phyloP scores from a whole-genome alignment of 768 basidiomycete genomes.

The Flagelloscypha sp. region DNA sequence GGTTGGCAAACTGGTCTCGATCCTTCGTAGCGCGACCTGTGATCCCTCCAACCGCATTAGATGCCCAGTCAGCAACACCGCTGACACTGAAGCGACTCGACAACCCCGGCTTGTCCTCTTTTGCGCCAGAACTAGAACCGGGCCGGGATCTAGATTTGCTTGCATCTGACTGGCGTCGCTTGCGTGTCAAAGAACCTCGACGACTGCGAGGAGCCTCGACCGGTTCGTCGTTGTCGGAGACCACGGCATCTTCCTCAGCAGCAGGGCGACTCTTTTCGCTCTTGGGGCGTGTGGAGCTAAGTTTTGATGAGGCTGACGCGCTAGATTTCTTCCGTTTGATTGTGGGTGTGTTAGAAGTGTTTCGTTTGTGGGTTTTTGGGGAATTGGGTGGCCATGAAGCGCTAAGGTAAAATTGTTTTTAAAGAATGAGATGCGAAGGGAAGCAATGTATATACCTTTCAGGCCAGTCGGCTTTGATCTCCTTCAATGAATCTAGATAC shows the following conservation, averaged over 20 bases:
- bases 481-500: constrained; percentile 65
- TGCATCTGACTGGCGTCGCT: constrained; percentile 35
- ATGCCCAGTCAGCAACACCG: constrained; percentile 56
- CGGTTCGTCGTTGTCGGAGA: constrained; percentile 2
- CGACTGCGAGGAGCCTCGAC: constrained; percentile 15
- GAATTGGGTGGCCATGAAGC: no score
- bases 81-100: constrained; percentile 29
- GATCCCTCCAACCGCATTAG: constrained; percentile 54
- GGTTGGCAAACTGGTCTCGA: constrained; percentile 45
- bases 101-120: constrained; percentile 30
- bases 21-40: constrained; percentile 52
- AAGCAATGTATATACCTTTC: constrained; percentile 38
- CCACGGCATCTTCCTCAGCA: constrained; percentile 29
- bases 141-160: constrained; percentile 50
- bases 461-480: constrained; percentile 61
- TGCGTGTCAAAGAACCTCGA: constrained; percentile 18
- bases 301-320: no score
- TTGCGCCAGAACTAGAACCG: constrained; percentile 41
- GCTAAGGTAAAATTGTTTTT: no score
- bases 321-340: no score
- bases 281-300: no score
- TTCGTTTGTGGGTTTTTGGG: no score
- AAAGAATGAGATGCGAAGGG: not conserved
- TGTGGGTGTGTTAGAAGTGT: no score
- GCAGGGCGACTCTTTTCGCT: no score